phyloP scores from a whole-genome alignment of 257 asterid species.

The Misopates orontium region DNA sequence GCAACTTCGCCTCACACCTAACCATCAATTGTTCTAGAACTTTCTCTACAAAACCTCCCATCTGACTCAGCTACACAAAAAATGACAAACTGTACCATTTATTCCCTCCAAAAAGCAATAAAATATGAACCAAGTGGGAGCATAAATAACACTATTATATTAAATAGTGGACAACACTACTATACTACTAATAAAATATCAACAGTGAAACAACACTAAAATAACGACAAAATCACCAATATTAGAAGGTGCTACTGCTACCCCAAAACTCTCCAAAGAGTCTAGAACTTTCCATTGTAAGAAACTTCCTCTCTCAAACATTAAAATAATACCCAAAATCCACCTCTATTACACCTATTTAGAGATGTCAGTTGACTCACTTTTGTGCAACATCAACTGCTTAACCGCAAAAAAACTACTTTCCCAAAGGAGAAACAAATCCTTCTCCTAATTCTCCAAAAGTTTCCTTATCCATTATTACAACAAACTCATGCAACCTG shows the following conservation, averaged over 20 bases:
- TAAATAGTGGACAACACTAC: too few species aligned
- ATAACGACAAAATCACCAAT: slow-evolving; percentile 1
- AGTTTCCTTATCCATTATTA: background rate
- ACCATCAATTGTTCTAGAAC: too few species aligned
- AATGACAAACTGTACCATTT: background rate
- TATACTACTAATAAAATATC: background rate
- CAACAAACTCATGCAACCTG: slow-evolving; percentile 24
- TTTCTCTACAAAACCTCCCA: too few species aligned
- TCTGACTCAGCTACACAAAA: too few species aligned
- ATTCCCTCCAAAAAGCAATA: too few species aligned
- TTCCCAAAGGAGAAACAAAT: slow-evolving; percentile 38
- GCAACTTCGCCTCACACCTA: too few species aligned
- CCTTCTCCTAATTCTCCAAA: too few species aligned
- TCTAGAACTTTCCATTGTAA: slow-evolving; percentile 59
- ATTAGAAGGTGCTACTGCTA: slow-evolving; percentile 26
- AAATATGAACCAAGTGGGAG: too few species aligned
- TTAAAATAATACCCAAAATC: background rate
- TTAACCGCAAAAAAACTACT: slow-evolving; percentile 34
- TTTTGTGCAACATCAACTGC: slow-evolving; percentile 16
- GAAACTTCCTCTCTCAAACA: slow-evolving; percentile 1
- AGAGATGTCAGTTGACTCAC: background rate
- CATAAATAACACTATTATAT: background rate
- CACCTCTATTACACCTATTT: background rate
- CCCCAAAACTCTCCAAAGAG: background rate
- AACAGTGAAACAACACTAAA: background rate